Evolutionary conservation across 2,329 filamentous ascomycete species (phyloP).

Genomic region (Xylaria sp.): DNA sequence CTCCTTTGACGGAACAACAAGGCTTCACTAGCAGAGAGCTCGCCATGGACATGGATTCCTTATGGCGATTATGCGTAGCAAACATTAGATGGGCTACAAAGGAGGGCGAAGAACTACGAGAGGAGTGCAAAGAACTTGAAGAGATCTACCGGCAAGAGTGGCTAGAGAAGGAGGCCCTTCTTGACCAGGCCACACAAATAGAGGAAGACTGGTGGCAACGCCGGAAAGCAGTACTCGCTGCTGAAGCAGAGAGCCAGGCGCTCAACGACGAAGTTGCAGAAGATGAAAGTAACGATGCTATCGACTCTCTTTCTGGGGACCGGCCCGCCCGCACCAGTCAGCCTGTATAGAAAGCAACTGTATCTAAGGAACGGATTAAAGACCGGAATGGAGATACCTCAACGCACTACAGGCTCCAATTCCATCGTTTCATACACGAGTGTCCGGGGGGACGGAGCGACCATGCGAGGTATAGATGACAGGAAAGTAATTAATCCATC

Average conservation of each 20-base stretch:
- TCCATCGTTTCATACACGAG: background rate
- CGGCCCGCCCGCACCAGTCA: constrained; percentile 19
- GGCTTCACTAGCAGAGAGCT: constrained; percentile 75
- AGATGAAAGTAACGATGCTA: constrained; percentile 39
- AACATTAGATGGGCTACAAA: constrained; percentile 79
- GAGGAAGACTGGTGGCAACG: constrained; percentile 75
- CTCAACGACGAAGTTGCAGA: constrained; percentile 21
- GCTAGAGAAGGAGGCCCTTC: constrained; percentile 80
- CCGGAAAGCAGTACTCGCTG: constrained; percentile 63
- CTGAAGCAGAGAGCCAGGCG: constrained; percentile 40
- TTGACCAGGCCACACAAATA: constrained; percentile 76
- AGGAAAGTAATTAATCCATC: background rate
- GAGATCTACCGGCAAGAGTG: constrained; percentile 76
- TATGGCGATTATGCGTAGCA: constrained; percentile 74
- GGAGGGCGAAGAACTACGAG: constrained; percentile 71
- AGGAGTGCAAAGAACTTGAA: constrained; percentile 74
- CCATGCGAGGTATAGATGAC: background rate
- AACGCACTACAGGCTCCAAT: background rate
- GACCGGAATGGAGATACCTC: background rate
- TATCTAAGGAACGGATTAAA: background rate
- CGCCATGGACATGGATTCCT: constrained; percentile 65
- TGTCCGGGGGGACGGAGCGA: background rate
- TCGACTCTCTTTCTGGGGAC: constrained; percentile 30
- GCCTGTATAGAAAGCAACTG: constrained; percentile 20
- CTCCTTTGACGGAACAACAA: constrained; percentile 64